Evolutionary conservation across 352 stramenopile species (phyloP), one percentile per base, ranked within the genome.

Genomic region (Elongisporangium undulatum): DNA sequence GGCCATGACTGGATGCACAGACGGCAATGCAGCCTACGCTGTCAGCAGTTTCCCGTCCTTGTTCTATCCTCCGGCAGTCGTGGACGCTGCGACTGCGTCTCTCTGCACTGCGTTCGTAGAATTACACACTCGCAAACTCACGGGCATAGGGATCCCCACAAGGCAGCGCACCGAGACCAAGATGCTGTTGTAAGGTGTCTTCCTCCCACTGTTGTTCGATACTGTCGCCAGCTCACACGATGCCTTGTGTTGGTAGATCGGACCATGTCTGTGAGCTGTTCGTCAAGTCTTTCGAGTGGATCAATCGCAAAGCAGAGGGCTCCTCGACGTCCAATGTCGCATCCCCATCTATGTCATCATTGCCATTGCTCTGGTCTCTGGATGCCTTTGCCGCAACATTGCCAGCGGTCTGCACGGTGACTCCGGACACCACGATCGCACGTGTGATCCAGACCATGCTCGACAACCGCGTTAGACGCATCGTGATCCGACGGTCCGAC

Each of bases 371-470:
- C 41, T 68, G 65, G 23, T 38, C 63, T 17, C 53, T 87, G 24
- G 29, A 55, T 0, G 58, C 62, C 49, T 61, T 72, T 15, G 17
- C 64, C 20, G 21, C 29, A 10, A 5, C 34, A 17, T 51, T 82
- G 29, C 51, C 55, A 26, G 51, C 56, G 39, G 55, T 59, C 24
- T 53, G 12, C 13, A 50, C 67, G 48, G 65, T 77, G 4, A 58
- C 50, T 17, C 48, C 61, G n/a, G 67, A 83, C 8, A 60, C 66
- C 17, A 86, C 79, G 2, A 61, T 88, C 19, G 77, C 75, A 1
- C 66, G 60, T 49, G 69, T 75, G n/a, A 60, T 89, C 50, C 55
- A 69, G 5, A 61, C 59, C 12, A 89, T 91, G 77, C 53, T 79
- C 3, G 50, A 72, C 34, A 67, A 69, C 10, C 65, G 54, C 10